Evolutionary conservation across 2,329 filamentous ascomycete genomes (phyloP), one percentile per base, ranked within the genome.

Genomic region (Zalaria sp.): DNA sequence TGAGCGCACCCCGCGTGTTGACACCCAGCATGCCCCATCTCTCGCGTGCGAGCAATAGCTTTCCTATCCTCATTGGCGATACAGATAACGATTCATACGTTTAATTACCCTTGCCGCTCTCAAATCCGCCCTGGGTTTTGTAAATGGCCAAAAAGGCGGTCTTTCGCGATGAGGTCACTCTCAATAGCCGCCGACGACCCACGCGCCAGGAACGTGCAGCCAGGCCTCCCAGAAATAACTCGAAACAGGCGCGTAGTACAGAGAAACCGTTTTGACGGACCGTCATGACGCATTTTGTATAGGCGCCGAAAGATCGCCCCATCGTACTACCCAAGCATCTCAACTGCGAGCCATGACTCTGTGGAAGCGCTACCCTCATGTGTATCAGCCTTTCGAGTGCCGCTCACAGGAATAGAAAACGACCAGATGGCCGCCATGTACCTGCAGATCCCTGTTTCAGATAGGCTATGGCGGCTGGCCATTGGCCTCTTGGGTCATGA

Each of bases 181-280:
- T 18, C 18, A 18, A 18, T 18, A 18, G 18, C 18, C 18, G 18
- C 18, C 18, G 18, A 18, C 18, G 18, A 18, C 18, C 18, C 18
- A 18, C 18, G 18, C 18, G 18, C 18, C 18, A 18, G 18, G 18
- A 18, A 18, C 18, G 18, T 18, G 18, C 18, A 18, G 18, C 18
- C 18, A 18, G 18, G 18, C 18, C 18, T 18, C 18, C 18, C 25
- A 41, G 28, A 34, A 44, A 44, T 40, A 41, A 29, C 28, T 9
- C 45, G 49, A 54, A 55, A 55, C 52, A 55, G 50, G 51, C 55
- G 55, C 55, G 53, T 48, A 43, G 49, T 46, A 47, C 43, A 40
- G 43, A 42, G 35, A 34, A 42, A 43, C 35, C 38, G 39, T 43
- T 46, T 47, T 42, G 43, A 28, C 37, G 42, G 45, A 42, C 41